A percentile compares a stretch with the other conserved stretches of the same genome.
These are phyloP conservation scores for Chlorociboria aeruginascens DNA, from an alignment of 495 filamentous ascomycete genomes.

Conservation along the genomic window DNA sequence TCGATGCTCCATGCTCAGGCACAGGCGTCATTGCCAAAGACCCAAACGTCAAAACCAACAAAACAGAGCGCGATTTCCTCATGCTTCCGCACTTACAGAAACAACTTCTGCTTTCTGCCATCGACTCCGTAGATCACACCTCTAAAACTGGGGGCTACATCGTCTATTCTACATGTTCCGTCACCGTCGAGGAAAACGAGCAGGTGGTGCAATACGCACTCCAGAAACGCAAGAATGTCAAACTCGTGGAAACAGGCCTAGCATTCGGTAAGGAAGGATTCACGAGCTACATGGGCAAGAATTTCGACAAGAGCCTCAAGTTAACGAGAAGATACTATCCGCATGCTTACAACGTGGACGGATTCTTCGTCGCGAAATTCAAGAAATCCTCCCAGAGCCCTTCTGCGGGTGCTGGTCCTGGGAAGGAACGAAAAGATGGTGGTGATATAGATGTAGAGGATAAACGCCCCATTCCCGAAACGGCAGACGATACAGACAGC, in stretches of 20 bases:
- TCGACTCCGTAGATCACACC: slow-evolving; percentile 82
- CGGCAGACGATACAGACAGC: slow-evolving; percentile 30
- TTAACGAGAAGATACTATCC: slow-evolving; percentile 86
- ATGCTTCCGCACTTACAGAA: slow-evolving; percentile 86
- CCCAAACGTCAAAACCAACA: slow-evolving; percentile 90
- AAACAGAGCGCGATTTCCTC: slow-evolving; percentile 87
- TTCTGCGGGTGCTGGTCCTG: slow-evolving; percentile 17
- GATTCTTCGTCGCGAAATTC: slow-evolving; percentile 96
- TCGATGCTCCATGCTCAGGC: slow-evolving; percentile 74
- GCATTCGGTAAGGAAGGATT: slow-evolving; percentile 91
- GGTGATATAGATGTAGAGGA: slow-evolving; percentile 32
- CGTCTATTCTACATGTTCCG: slow-evolving; percentile 87
- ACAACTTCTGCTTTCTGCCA: slow-evolving; percentile 82
- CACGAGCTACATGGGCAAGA: slow-evolving; percentile 75
- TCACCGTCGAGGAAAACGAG: slow-evolving; percentile 91
- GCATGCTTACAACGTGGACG: slow-evolving; percentile 91
- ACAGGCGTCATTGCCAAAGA: slow-evolving; percentile 94
- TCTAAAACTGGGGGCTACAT: slow-evolving; percentile 85
- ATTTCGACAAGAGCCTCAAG: slow-evolving; percentile 75
- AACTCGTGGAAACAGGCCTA: slow-evolving; percentile 83
- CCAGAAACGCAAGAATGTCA: slow-evolving; percentile 81
- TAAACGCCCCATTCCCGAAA: slow-evolving; percentile 36
- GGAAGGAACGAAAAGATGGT: slow-evolving; percentile 15
- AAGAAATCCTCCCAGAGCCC: slow-evolving; percentile 79
- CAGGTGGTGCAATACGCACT: slow-evolving; percentile 88